Conservation (phyloP, 768 basidiomycete genomes). For the Mycena leptocephala region DNA sequence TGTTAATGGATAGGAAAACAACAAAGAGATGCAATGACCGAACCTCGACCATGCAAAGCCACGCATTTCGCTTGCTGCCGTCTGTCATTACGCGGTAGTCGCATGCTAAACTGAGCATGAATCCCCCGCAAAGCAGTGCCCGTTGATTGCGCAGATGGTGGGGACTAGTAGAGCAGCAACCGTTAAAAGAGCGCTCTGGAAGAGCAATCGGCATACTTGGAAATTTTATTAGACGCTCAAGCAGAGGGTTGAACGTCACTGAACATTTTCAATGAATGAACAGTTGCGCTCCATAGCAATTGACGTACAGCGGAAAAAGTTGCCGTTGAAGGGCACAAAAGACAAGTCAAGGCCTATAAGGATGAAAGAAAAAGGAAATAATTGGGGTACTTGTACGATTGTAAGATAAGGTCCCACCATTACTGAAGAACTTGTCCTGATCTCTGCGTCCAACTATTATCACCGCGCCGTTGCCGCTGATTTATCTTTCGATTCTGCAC, state of each 20-base stretch:
- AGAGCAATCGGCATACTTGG: constrained; percentile 67
- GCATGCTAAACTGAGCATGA: constrained; percentile 85
- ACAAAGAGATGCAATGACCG: constrained; percentile 17
- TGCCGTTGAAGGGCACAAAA: constrained; percentile 64
- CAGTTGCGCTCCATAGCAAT: constrained; percentile 6
- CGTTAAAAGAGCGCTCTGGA: not conserved
- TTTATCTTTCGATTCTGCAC: constrained; percentile 62
- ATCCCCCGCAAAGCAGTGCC: constrained; percentile 91
- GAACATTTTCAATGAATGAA: constrained; percentile 24
- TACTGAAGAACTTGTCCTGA: constrained; percentile 94
- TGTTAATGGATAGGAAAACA: not conserved
- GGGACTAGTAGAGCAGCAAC: no score
- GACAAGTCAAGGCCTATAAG: constrained; percentile 75
- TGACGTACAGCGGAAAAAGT: constrained; percentile 75
- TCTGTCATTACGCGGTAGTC: constrained; percentile 94
- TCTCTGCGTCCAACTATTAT: constrained; percentile 83
- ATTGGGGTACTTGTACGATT: constrained; percentile 1
- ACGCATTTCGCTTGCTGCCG: constrained; percentile 82
- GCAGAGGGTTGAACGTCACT: constrained; percentile 85
- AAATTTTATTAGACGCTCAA: constrained; percentile 79
- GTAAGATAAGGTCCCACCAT: constrained; percentile 70
- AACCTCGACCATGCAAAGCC: constrained; percentile 96
- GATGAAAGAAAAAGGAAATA: not conserved
- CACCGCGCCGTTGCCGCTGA: constrained; percentile 76
- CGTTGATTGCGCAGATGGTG: constrained; percentile 85